Base-by-base conservation (phyloP, 176 grass and related monocot genomes). In the Oryza glaberrima region DNA sequence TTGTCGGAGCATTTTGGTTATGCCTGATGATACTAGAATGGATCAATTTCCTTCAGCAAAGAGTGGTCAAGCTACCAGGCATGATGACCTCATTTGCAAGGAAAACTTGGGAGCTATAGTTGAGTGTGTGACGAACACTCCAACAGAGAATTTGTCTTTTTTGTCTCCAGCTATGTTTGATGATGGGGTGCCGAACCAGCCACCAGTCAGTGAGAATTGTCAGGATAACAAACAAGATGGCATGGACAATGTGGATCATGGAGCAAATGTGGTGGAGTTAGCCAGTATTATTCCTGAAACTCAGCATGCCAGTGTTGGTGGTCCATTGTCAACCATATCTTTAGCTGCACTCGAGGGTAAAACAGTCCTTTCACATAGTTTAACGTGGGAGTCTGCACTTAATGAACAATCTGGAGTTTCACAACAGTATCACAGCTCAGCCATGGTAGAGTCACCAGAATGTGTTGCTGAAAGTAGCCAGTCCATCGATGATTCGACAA, bases 401-500 rank as follows among this genome's bases (percentile, higher is more conserved):
- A 26, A 41, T 54, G 58, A 80, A 72, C 43, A 66, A 80, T 19
- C 41, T 40, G 58, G 28, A 49, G n/a, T 44, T 9, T 28, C 44
- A 54, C 70, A n/a, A 34, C 9, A 72, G 51, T 25, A 49, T 65
- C 20, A 11, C 5, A 23, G 5, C 75, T 52, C 16, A 22, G 13
- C 1, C 34, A 68, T 56, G 15, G 23, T 43, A 11, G 46, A 74
- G 6, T 58, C 19, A 58, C 54, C 20, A 58, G 16, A 20, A 25
- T 30, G 19, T 75, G 44, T 60, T 68, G 28, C 68, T 67, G 69
- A 74, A 74, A 26, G 51, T 81, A 65, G 9, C 56, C 72, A 81
- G 15, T 72, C 32, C 40, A 56, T 25, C 0, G 52, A 81, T 41
- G 44, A 72, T 16, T 82, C 44, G 32, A 19, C 14, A 20, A 12